A percentile compares a stretch with the other conserved stretches of the same genome.
phyloP scores from a whole-genome alignment of 2,329 filamentous ascomycete species.

The Aspergillus sp. region DNA sequence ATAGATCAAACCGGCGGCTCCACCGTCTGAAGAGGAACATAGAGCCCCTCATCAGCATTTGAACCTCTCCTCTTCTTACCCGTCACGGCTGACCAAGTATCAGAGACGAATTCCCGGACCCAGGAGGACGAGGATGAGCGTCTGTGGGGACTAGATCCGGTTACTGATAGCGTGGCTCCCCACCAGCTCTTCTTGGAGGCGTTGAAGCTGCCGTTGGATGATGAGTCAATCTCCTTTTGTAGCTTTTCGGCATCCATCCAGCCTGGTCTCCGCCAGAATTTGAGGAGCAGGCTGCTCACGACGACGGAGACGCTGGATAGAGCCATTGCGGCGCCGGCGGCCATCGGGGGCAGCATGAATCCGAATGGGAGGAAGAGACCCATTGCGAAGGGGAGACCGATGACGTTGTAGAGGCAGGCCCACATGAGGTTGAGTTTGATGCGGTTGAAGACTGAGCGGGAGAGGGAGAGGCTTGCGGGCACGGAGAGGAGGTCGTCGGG shows the following conservation, averaged over 20 bases:
- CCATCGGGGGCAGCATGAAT: conserved; percentile 83
- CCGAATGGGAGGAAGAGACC: conserved; percentile 90
- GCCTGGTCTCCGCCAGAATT: conserved; percentile 77
- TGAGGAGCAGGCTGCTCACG: conserved; percentile 76
- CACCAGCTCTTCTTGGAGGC: conserved; percentile 33
- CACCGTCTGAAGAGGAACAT: conserved; percentile 50
- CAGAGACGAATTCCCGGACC: conserved; percentile 21
- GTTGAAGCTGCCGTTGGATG: conserved; percentile 25
- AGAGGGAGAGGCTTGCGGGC: conserved; percentile 80
- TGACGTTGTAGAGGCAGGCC: conserved; percentile 89
- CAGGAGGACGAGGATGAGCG: conserved; percentile 23
- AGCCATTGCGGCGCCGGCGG: conserved; percentile 92
- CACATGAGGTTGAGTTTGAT: conserved; percentile 93
- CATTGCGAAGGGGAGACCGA: conserved; percentile 96
- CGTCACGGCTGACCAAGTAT: conserved; percentile 33
- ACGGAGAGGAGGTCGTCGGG: conserved; percentile 89
- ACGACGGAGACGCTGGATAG: conserved; percentile 89
- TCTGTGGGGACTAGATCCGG: conserved; percentile 19
- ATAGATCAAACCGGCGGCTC: conserved; percentile 39
- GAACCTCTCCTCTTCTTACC: conserved; percentile 27
- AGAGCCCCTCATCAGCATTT: conserved; percentile 40
- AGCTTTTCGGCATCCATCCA: conserved; percentile 80
- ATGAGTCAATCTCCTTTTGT: conserved; percentile 55
- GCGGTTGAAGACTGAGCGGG: conserved; percentile 80
- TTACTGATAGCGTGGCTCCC: conserved; percentile 30